Conservation (phyloP, 2,329 filamentous ascomycete genomes). For the Myriosclerotinia curreyana region DNA sequence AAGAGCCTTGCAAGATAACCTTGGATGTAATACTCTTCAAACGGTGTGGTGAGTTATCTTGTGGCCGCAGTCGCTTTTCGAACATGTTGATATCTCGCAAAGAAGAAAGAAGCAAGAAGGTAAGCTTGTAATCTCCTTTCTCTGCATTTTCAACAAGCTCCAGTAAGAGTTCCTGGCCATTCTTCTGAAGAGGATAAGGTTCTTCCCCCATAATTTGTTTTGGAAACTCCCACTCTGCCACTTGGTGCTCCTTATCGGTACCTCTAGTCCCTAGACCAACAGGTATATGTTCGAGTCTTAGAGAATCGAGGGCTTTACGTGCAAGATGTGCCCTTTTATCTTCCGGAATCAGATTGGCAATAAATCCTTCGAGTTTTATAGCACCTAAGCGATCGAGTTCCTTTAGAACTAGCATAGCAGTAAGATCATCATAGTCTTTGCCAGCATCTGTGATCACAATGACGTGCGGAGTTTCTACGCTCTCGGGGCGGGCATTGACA, state of each 20-base stretch:
- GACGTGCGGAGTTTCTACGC: slow-evolving; percentile 25
- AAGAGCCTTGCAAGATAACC: slow-evolving; percentile 31
- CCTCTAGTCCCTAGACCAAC: slow-evolving; percentile 29
- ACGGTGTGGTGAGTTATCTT: neutral
- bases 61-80: neutral
- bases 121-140: slow-evolving; percentile 27
- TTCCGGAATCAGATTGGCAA: slow-evolving; percentile 34
- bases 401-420: slow-evolving; percentile 34
- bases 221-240: slow-evolving; percentile 30
- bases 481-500: neutral
- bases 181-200: slow-evolving; percentile 1
- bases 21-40: slow-evolving; percentile 22
- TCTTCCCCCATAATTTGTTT: slow-evolving; percentile 28
- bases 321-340: slow-evolving; percentile 30
- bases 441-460: slow-evolving; percentile 36
- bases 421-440: slow-evolving; percentile 37
- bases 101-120: slow-evolving; percentile 34
- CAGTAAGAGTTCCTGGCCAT: slow-evolving; percentile 27
- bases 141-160: slow-evolving; percentile 26
- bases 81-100: slow-evolving; percentile 33
- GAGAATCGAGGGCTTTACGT: slow-evolving; percentile 30
- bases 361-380: slow-evolving; percentile 32
- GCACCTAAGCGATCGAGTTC: slow-evolving; percentile 35
- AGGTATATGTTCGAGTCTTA: slow-evolving; percentile 29
- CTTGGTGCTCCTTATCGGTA: slow-evolving; percentile 8